These are phyloP conservation scores for Rubia tinctorum DNA, from an alignment of 305 asterid species.

Conservation along the genomic window DNA sequence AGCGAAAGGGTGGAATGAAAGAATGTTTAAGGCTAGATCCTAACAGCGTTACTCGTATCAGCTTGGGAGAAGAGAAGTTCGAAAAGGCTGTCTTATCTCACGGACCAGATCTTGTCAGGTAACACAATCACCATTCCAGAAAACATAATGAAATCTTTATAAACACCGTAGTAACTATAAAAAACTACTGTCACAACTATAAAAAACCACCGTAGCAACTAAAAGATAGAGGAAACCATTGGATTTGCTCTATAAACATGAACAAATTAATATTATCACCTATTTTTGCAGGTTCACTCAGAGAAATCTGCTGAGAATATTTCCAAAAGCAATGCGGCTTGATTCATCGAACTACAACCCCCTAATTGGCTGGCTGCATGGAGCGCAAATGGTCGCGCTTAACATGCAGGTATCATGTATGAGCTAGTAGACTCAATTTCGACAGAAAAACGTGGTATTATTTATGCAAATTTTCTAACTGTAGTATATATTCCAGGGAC, in stretches of 20 bases:
- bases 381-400: slow-evolving; percentile 87
- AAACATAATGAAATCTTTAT: background rate
- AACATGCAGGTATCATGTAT: slow-evolving; percentile 64
- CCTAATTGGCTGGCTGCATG: slow-evolving; percentile 71
- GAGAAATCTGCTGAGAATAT: slow-evolving; percentile 79
- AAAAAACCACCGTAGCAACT: no score
- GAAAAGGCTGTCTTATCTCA: slow-evolving; percentile 58
- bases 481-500: slow-evolving; percentile 38
- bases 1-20: slow-evolving; percentile 58
- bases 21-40: slow-evolving; percentile 56
- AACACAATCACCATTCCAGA: background rate
- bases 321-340: slow-evolving; percentile 70
- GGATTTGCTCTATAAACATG: background rate
- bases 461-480: background rate
- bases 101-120: slow-evolving; percentile 71
- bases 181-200: no score
- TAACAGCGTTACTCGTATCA: slow-evolving; percentile 54
- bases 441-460: background rate
- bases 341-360: slow-evolving; percentile 90
- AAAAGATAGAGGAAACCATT: no score
- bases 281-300: slow-evolving; percentile 53
- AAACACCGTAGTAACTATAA: no score
- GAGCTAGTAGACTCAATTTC: background rate
- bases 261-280: background rate
- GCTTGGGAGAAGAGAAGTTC: slow-evolving; percentile 81